Percentiles rank a stretch among this genome's conserved stretches.
These are phyloP conservation scores for Nicotiana benthamiana DNA, from an alignment of 257 asterid species.

Conservation along the genomic window DNA sequence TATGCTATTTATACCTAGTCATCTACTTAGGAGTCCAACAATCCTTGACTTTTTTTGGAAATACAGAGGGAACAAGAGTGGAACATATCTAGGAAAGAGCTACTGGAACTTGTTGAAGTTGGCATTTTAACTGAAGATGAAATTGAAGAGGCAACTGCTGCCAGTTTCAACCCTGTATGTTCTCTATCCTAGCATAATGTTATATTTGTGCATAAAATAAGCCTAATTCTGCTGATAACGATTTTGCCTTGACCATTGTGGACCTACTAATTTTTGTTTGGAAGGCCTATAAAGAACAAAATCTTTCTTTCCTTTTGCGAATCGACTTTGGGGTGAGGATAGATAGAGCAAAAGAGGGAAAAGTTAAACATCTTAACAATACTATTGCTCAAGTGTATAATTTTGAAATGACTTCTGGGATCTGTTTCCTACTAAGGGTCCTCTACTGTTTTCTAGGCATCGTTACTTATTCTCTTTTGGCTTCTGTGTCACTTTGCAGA, in stretches of 20 bases:
- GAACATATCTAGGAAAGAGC: conserved; percentile 92
- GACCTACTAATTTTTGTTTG: not conserved
- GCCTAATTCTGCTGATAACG: not conserved
- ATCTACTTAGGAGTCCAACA: not conserved
- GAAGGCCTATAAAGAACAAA: not conserved
- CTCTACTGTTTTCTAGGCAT: not conserved
- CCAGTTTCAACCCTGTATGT: conserved; percentile 84
- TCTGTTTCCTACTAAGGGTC: not conserved
- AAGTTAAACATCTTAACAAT: not conserved
- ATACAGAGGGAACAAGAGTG: conserved; percentile 94
- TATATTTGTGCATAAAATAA: not conserved
- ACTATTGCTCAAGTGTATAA: not conserved
- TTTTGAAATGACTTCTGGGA: not conserved
- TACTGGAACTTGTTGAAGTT: conserved; percentile 82
- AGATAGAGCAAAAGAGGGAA: not conserved
- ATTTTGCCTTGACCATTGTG: not conserved
- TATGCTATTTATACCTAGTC: not conserved
- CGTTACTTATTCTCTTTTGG: not conserved
- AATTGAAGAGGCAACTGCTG: conserved; percentile 44
- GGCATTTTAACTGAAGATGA: conserved; percentile 79
- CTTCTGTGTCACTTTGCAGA: conserved; percentile 41
- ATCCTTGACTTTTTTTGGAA: conserved; percentile 10
- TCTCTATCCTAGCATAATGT: not conserved
- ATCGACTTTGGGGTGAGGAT: not conserved
- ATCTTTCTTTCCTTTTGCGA: not conserved